Base-by-base conservation (phyloP, 2,329 filamentous ascomycete species). In the Orbilia oligospora region DNA sequence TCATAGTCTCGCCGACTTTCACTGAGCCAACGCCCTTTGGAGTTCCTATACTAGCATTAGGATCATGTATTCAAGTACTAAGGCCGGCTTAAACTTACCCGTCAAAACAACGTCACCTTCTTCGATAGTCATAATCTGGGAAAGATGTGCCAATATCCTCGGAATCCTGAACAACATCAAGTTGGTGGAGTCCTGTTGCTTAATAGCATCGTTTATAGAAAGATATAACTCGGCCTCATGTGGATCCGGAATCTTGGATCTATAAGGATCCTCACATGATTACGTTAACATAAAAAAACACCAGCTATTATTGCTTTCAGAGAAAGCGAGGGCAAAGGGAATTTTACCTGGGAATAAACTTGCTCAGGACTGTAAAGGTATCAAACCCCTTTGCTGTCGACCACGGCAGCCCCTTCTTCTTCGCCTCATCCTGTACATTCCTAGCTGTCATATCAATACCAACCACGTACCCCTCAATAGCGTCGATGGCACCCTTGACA, bases 391-490 rank as follows among this genome's bases (percentile, higher is more conserved):
- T 99, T 81, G 93, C 92, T 81, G 97, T 97, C 83, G 91, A 90
- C 96, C 96, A 99, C 6, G 96, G 96, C 16, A 98, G 90, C 41
- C 96, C 94, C 87, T 96, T 97, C 86, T 92, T 93, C 89, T 98
- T 99, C 81, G 95, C 95, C 86, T 97, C 94, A 82, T 97, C 93
- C 86, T 99, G 96, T 5, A 93, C 90, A 85, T 98, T 98, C 81
- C 96, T 92, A 0, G 92, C 96, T 9, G 96, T 99, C 93, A 99
- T 97, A 86, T 99, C 96, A 83, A 99, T 97, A 82, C 92, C 91
- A 56, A 98, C 88, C 81, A 95, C 89, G 85, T 98, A 99, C 83
- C 90, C 93, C 93, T 77, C 71, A 72, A 56, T 63, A 24, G 76
- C 80, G 55, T 49, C 71, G 27, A 75, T 30, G 16, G 80, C 76